These are phyloP conservation scores for Taxillus chinensis DNA, from an alignment of 164 flowering plant species.

Conservation along the genomic window DNA sequence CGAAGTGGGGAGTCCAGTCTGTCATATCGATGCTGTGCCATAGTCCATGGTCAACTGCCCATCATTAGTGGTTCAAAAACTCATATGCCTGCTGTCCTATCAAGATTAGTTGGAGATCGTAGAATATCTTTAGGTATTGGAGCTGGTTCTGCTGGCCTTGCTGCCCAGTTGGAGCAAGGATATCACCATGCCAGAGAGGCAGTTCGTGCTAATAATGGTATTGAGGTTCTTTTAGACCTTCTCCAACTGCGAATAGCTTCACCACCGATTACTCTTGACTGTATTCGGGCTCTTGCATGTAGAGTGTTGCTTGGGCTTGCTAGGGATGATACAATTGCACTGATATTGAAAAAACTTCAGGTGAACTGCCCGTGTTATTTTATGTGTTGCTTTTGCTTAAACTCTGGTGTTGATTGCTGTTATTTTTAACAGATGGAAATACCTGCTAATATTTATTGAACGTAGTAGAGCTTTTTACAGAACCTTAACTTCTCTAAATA, in stretches of 20 bases:
- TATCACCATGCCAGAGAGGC: slow-evolving; percentile 91
- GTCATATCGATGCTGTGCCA: slow-evolving; percentile 35
- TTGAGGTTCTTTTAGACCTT: slow-evolving; percentile 88
- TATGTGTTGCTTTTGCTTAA: too few species aligned
- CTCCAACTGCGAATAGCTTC: slow-evolving; percentile 77
- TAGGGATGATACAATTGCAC: slow-evolving; percentile 93
- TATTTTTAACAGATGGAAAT: too few species aligned
- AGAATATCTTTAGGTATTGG: slow-evolving; percentile 86
- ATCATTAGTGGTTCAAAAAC: slow-evolving; percentile 25
- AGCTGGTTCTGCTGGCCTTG: slow-evolving; percentile 92
- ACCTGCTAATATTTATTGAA: too few species aligned
- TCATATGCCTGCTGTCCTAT: slow-evolving; percentile 34
- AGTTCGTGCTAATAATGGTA: slow-evolving; percentile 92
- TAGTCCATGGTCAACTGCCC: slow-evolving; percentile 15
- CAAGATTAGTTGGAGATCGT: slow-evolving; percentile 86
- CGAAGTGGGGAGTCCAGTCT: slow-evolving; percentile 41
- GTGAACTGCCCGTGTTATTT: too few species aligned
- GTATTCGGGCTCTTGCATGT: slow-evolving; percentile 95
- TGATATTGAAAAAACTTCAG: slow-evolving; percentile 92
- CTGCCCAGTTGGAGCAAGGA: slow-evolving; percentile 85
- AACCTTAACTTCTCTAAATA: too few species aligned
- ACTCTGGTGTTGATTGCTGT: too few species aligned
- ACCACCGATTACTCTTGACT: slow-evolving; percentile 76
- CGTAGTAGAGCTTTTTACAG: too few species aligned
- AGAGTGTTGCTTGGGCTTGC: slow-evolving; percentile 95